These are phyloP conservation scores for Vachellia pachyceras DNA, from an alignment of 306 rosid genomes.

Conservation along the genomic window DNA sequence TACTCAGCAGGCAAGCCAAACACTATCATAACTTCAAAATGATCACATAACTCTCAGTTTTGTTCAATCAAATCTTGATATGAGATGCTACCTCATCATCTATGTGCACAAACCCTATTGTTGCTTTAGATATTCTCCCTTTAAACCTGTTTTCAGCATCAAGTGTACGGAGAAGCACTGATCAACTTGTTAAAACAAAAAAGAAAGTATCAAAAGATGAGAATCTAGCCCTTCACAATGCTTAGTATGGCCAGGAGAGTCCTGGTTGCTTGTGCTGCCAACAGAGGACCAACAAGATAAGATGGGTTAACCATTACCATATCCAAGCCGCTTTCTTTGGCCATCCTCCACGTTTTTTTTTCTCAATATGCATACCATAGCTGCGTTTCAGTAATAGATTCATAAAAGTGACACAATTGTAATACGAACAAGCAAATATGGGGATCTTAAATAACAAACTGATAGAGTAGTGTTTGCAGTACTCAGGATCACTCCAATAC, in stretches of 20 bases:
- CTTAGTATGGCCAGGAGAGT: slow-evolving; percentile 54
- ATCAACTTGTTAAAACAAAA: not conserved
- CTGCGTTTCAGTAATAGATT: slow-evolving; percentile 45
- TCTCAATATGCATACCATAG: slow-evolving; percentile 92
- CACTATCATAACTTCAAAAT: not conserved
- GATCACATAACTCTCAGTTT: not conserved
- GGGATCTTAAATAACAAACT: no score
- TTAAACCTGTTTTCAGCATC: slow-evolving; percentile 44
- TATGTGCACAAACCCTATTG: slow-evolving; percentile 82
- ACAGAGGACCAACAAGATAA: slow-evolving; percentile 80
- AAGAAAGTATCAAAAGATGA: not conserved
- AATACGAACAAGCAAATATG: not conserved
- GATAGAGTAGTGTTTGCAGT: slow-evolving; percentile 61
- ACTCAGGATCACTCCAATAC: slow-evolving; percentile 77
- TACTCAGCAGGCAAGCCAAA: not conserved
- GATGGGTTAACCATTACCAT: slow-evolving; percentile 83
- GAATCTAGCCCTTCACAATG: slow-evolving; percentile 59
- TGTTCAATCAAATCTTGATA: not conserved
- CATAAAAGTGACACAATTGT: slow-evolving; percentile 10
- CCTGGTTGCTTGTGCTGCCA: slow-evolving; percentile 82
- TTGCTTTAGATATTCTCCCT: slow-evolving; percentile 75
- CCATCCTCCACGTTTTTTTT: slow-evolving; percentile 75
- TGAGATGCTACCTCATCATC: slow-evolving; percentile 79
- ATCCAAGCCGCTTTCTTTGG: slow-evolving; percentile 67
- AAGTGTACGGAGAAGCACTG: not conserved